These are phyloP conservation scores for Eucalyptus coolabah DNA, from an alignment of 345 rosid genomes.

Conservation along the genomic window DNA sequence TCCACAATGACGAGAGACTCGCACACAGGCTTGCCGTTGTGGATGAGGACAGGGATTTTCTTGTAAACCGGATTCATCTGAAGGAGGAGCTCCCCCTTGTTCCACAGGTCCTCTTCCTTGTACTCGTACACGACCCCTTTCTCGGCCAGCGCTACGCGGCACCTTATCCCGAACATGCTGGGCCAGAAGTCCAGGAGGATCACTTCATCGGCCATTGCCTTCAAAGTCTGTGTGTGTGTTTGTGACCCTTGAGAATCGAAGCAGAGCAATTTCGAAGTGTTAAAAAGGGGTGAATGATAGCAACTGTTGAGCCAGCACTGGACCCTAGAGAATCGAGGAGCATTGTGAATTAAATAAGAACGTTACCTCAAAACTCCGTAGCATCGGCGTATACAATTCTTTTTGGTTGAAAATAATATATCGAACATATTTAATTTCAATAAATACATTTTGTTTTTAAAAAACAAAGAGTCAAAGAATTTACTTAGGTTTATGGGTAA, in stretches of 20 bases:
- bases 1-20: background rate
- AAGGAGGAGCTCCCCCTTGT: slow-evolving; percentile 5
- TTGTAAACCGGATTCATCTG: background rate
- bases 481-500: background rate
- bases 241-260: background rate
- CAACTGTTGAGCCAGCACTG: background rate
- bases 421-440: too few species aligned
- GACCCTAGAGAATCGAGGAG: background rate
- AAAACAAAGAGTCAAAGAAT: background rate
- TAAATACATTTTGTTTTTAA: too few species aligned
- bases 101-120: slow-evolving; percentile 5
- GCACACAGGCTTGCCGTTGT: background rate
- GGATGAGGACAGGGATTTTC: background rate
- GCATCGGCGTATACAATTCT: background rate
- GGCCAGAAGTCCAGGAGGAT: slow-evolving; percentile 12
- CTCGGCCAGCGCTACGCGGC: slow-evolving; percentile 9
- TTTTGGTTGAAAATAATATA: too few species aligned
- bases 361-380: background rate
- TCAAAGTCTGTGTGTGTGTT: background rate
- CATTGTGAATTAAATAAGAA: background rate
- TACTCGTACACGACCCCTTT: slow-evolving; percentile 11
- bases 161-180: slow-evolving; percentile 17
- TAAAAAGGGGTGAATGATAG: fast-evolving
- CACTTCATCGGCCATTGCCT: background rate
- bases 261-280: background rate